A percentile compares a stretch with the other conserved stretches of the same genome.
Conservation (phyloP, 108 stramenopile genomes). For the Seminavis robusta region DNA sequence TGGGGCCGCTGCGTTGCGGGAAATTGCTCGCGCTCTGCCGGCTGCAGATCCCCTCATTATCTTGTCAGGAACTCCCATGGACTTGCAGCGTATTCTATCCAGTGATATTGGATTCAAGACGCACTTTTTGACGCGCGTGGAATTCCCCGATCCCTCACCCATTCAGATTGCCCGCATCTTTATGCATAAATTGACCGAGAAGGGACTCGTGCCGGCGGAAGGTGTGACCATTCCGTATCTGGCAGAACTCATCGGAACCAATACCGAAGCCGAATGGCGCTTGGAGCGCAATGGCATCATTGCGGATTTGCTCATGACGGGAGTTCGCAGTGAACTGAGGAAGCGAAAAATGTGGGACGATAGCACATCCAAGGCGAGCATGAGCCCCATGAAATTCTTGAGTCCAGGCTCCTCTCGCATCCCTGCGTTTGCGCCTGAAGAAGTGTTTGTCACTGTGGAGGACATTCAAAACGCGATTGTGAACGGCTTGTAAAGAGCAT, state of each 20-base stretch:
- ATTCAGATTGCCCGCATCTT: constrained; percentile 80
- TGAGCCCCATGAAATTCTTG: constrained; percentile 61
- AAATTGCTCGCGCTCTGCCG: constrained; percentile 60
- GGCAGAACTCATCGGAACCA: constrained; percentile 62
- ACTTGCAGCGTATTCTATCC: constrained; percentile 70
- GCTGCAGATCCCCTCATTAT: constrained; percentile 71
- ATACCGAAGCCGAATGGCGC: constrained; percentile 82
- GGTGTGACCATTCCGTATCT: constrained; percentile 72
- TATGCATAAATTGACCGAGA: constrained; percentile 54
- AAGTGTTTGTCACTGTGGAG: constrained; percentile 82
- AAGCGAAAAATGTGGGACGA: constrained; percentile 60
- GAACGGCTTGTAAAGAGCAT: constrained; percentile 67
- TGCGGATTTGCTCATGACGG: constrained; percentile 67
- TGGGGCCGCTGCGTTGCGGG: constrained; percentile 77
- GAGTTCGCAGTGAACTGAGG: constrained; percentile 60
- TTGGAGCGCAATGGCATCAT: constrained; percentile 80
- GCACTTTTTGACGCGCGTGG: constrained; percentile 69
- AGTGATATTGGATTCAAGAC: constrained; percentile 83
- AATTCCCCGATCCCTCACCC: constrained; percentile 76
- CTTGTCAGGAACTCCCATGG: constrained; percentile 64
- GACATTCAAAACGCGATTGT: constrained; percentile 89
- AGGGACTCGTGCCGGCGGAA: constrained; percentile 70
- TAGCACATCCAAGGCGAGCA: constrained; percentile 38
- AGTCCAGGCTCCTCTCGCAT: constrained; percentile 66
- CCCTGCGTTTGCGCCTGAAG: constrained; percentile 72